These are phyloP conservation scores for Suillus lakei DNA, from an alignment of 768 basidiomycete genomes.

Conservation along the genomic window DNA sequence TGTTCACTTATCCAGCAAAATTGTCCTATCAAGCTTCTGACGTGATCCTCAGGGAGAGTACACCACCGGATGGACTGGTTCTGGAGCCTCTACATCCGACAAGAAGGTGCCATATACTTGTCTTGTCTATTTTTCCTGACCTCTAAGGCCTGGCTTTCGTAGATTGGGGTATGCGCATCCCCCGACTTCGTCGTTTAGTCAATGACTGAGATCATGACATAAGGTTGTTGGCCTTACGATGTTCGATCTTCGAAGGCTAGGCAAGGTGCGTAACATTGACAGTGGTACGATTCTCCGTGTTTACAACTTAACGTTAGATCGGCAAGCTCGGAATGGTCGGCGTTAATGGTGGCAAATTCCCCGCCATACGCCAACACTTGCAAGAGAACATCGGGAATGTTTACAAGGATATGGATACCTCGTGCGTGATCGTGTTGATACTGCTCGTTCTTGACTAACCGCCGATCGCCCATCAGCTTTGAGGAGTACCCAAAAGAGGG, in stretches of 20 bases:
- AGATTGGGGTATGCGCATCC: constrained; percentile 67
- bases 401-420: constrained; percentile 87
- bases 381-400: constrained; percentile 79
- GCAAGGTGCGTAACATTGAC: constrained; percentile 56
- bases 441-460: neutral
- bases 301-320: constrained; percentile 47
- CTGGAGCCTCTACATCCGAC: constrained; percentile 93
- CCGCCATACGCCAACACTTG: constrained; percentile 81
- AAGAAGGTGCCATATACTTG: constrained; percentile 68
- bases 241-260: constrained; percentile 85
- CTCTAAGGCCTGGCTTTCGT: constrained; percentile 9
- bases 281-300: constrained; percentile 13
- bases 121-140: neutral
- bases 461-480: constrained; percentile 53
- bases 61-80: constrained; percentile 92
- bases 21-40: constrained; percentile 5
- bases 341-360: constrained; percentile 87
- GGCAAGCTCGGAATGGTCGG: constrained; percentile 86
- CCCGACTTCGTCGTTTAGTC: constrained; percentile 11
- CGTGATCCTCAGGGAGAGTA: constrained; percentile 71
- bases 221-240: constrained; percentile 86
- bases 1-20: constrained; percentile 1
- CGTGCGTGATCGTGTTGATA: constrained; percentile 48
- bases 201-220: constrained; percentile 37
- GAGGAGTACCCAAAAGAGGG: constrained; percentile 78